A percentile compares a stretch with the other conserved stretches of the same genome.
Evolutionary conservation across 1,139 yeast genomes (phyloP).

Genomic region (Nakaseomyces uthaithaninus): DNA sequence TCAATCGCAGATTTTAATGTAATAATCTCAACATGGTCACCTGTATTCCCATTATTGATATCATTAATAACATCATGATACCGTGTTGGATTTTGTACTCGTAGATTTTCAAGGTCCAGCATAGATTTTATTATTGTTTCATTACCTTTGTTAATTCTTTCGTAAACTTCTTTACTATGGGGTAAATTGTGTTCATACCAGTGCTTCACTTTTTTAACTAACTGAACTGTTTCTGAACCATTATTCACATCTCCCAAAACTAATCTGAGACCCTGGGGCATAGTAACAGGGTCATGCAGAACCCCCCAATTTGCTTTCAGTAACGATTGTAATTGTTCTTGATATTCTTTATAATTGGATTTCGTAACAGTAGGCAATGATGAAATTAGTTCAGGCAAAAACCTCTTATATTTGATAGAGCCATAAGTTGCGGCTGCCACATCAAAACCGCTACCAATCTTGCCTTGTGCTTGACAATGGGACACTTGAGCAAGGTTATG

Average conservation of each 20-base stretch:
- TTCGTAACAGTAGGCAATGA: constrained; percentile 30
- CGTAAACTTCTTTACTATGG: constrained; percentile 46
- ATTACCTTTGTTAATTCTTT: constrained; percentile 50
- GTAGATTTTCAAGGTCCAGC: constrained; percentile 34
- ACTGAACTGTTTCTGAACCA: constrained; percentile 89
- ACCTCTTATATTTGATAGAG: constrained; percentile 71
- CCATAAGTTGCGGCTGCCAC: constrained; percentile 95
- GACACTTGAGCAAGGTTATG: constrained; percentile 85
- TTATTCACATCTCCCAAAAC: constrained; percentile 90
- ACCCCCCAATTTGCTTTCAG: constrained; percentile 50
- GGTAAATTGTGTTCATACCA: constrained; percentile 58
- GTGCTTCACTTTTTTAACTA: constrained; percentile 63
- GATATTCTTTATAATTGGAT: constrained; percentile 20
- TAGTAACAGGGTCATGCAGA: constrained; percentile 42
- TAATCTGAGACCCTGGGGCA: constrained; percentile 62
- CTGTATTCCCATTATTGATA: constrained; percentile 12
- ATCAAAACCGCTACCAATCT: constrained; percentile 94
- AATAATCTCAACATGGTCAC: constrained; percentile 16
- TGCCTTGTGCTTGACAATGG: constrained; percentile 89
- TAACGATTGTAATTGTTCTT: constrained; percentile 36
- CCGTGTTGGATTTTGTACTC: constrained; percentile 24
- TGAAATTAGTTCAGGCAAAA: constrained; percentile 47
- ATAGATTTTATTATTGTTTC: constrained; percentile 46
- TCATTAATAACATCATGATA: constrained; percentile 29
- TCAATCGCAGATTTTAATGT: constrained; percentile 36